These are phyloP conservation scores for Rosa hybrid DNA, from an alignment of 331 rosid species.

Conservation along the genomic window DNA sequence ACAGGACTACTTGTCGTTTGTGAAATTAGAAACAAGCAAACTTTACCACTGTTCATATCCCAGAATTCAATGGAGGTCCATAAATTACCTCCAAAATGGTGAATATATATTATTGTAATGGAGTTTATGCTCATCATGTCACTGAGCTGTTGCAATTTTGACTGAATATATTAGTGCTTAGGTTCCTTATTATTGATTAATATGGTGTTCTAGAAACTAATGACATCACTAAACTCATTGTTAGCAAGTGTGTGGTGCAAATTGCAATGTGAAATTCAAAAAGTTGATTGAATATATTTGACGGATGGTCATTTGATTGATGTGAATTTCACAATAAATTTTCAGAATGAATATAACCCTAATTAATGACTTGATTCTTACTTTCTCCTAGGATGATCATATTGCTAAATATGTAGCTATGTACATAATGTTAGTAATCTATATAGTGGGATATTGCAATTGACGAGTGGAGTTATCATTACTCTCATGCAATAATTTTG, in stretches of 20 bases:
- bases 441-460: background rate
- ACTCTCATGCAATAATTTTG: background rate
- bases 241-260: background rate
- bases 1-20: constrained; percentile 31
- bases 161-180: background rate
- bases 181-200: background rate
- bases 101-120: background rate
- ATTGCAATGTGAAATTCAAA: background rate
- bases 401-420: background rate
- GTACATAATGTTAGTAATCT: background rate
- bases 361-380: background rate
- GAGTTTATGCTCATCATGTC: background rate
- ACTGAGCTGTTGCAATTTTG: background rate
- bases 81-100: background rate
- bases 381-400: background rate
- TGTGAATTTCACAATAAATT: background rate
- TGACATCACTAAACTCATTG: background rate
- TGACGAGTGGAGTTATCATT: background rate
- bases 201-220: background rate
- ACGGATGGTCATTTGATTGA: background rate
- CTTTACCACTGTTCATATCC: background rate
- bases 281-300: background rate
- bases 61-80: background rate
- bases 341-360: background rate
- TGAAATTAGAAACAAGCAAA: constrained; percentile 7